These are phyloP conservation scores for Aspergillus floridensis DNA, from an alignment of 2,329 filamentous ascomycete species.

Conservation along the genomic window DNA sequence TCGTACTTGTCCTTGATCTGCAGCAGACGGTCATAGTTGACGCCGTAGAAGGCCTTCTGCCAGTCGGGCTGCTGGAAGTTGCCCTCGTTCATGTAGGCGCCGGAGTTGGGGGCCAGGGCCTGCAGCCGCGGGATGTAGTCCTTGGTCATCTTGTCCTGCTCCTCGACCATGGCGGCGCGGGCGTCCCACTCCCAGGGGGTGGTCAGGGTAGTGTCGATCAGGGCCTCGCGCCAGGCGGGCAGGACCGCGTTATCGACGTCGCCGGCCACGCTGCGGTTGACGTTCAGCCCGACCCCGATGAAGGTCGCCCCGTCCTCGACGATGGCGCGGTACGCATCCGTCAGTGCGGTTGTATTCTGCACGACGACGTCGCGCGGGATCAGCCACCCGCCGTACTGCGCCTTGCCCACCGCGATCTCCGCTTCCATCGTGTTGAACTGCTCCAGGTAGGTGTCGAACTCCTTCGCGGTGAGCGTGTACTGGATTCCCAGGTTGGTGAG, in stretches of 20 bases:
- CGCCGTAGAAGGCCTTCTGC: slow-evolving; percentile 8
- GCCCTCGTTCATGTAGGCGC: slow-evolving; percentile 12
- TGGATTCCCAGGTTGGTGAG: background rate
- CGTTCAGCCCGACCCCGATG: slow-evolving; percentile 2
- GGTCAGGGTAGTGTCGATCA: slow-evolving; percentile 1
- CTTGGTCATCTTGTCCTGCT: slow-evolving; percentile 6
- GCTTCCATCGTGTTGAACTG: slow-evolving; percentile 3
- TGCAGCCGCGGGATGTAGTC: background rate
- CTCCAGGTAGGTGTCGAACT: slow-evolving; percentile 3
- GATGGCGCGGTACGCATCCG: background rate
- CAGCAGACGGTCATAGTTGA: slow-evolving; percentile 4
- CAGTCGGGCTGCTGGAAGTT: slow-evolving; percentile 11
- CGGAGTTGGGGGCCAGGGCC: slow-evolving; percentile 4
- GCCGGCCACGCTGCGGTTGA: background rate
- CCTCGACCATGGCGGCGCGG: background rate
- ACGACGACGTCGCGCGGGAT: background rate
- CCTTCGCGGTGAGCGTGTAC: background rate
- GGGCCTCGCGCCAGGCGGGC: slow-evolving; percentile 4
- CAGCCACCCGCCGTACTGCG: slow-evolving; percentile 3
- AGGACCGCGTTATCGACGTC: slow-evolving; percentile 4
- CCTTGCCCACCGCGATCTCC: slow-evolving; percentile 5
- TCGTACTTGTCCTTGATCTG: slow-evolving; percentile 11
- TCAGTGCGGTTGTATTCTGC: slow-evolving; percentile 1
- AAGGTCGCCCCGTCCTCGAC: slow-evolving; percentile 2
- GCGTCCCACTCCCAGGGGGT: slow-evolving; percentile 5